Evolutionary conservation across 495 filamentous ascomycete genomes (phyloP), one percentile per base, ranked within the genome.

Genomic region (Podospora anserina): DNA sequence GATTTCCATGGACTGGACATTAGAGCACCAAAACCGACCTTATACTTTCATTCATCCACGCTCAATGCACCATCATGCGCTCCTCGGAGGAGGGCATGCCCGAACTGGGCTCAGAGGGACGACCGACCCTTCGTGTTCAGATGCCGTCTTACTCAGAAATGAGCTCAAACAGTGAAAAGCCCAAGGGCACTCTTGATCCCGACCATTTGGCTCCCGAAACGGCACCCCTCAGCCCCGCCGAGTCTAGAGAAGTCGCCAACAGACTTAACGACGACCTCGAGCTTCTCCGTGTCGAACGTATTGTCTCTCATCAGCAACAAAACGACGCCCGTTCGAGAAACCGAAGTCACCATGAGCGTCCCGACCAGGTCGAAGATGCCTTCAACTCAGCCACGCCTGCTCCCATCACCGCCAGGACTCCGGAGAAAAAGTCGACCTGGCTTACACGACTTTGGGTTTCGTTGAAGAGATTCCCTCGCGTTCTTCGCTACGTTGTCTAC

Each of bases 401-500:
- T 44, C 82, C 80, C 2, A 4, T 59, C 11, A 16, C 64, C n/a
- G 34, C 61, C 27, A 75, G 92, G 28, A 84, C 86, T 61, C 82
- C 90, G 66, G 90, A 91, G 71, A 83, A 73, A 11, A 81, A 92
- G 56, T 85, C 91, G 65, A 82, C 86, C 69, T 90, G 88, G 70
- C 76, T 95, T 20, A 81, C 75, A 67, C 79, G 75, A 66, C 59
- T 77, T n/a, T 81, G 79, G 73, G 68, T 69, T 26, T 71, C 72
- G 39, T 78, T 97, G 39, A 91, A 92, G 70, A 86, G 88, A 66
- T 91, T 92, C 2, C 93, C 88, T 67, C 88, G 91, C 27, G 78
- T 96, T 53, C 74, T 97, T 65, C 90, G 95, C 62, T 99, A 96
- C 71, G 83, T 97, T 69, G 86, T 91, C 56, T 97, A 99, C 74